These are phyloP conservation scores for Venustampulla echinocandica DNA, from an alignment of 495 filamentous ascomycete genomes.

Conservation along the genomic window DNA sequence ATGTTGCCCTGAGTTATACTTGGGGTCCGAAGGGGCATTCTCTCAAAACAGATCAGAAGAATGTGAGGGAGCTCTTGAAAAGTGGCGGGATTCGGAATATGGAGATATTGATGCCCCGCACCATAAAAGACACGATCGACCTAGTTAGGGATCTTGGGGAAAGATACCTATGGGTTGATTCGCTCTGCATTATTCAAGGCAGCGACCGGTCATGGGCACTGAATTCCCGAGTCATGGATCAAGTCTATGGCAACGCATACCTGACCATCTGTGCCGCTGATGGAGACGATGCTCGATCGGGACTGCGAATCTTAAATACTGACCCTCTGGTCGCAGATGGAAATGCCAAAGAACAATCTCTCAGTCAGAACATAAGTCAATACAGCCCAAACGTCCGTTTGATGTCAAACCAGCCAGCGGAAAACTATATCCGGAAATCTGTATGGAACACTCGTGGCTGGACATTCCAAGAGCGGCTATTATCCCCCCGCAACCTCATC, in stretches of 20 bases:
- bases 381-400: slow-evolving; percentile 12
- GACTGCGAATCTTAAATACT: slow-evolving; percentile 15
- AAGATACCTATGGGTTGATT: slow-evolving; percentile 33
- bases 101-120: slow-evolving; percentile 16
- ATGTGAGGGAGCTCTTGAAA: no score
- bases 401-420: slow-evolving; percentile 10
- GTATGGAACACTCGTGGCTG: slow-evolving; percentile 28
- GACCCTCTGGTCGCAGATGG: slow-evolving; percentile 1
- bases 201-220: slow-evolving; percentile 17
- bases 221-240: slow-evolving; percentile 21
- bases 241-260: slow-evolving; percentile 22
- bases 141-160: slow-evolving; percentile 20
- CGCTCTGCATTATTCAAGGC: slow-evolving; percentile 24
- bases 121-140: slow-evolving; percentile 22
- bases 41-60: background rate
- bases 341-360: no score
- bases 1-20: background rate
- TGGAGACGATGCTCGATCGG: slow-evolving; percentile 18
- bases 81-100: background rate
- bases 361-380: slow-evolving; percentile 9
- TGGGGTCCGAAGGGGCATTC: background rate
- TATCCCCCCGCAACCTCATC: slow-evolving; percentile 26
- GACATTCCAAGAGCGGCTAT: slow-evolving; percentile 33
- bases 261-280: slow-evolving; percentile 25
- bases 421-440: slow-evolving; percentile 16